Evolutionary conservation across 129 eudicot species (phyloP), one percentile per base, ranked within the genome.

Genomic region (Artemisia annua): DNA sequence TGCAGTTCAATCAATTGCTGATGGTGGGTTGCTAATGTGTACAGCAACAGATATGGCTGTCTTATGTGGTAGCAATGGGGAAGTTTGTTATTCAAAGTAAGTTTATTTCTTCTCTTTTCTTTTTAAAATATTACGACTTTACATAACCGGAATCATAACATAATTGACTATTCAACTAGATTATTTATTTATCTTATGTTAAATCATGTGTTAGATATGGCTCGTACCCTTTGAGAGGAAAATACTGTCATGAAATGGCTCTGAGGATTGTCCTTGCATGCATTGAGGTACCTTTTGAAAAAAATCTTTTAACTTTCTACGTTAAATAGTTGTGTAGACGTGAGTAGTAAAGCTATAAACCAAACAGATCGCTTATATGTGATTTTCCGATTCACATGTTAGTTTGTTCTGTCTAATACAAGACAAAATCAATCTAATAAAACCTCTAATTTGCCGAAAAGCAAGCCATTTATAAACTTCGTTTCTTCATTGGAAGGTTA

Each of bases 41-140:
- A 94, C 98, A 1, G 96, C 98, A 30, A 94, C 98, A 28, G 98
- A 94, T 81, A 85, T 94, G 97, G 98, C 98, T 0, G 97, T 94
- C 73, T 85, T 94, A n/a, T 94, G 98, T 84, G 98, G 96, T 63
- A 90, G 89, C 76, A 87, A 86, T 70, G 98, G 93, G 17, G 97
- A 94, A 88, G 98, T 94, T 19, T 94, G 98, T 86, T 94, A 90
- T 80, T 94, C 97, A 64, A 94, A 90, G 97, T 94, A 88, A 82
- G 82, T n/a, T n/a, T n/a, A n/a, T n/a, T n/a, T n/a, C n/a, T n/a
- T n/a, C n/a, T n/a, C n/a, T n/a, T n/a, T n/a, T n/a, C n/a, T n/a
- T n/a, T n/a, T n/a, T n/a, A n/a, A n/a, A n/a, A n/a, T n/a, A n/a
- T n/a, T n/a, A n/a, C n/a, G n/a, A n/a, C n/a, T n/a, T n/a, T n/a